Conservation (phyloP, 2,329 filamentous ascomycete genomes). For the Magnaporthiopsis rhizophila region DNA sequence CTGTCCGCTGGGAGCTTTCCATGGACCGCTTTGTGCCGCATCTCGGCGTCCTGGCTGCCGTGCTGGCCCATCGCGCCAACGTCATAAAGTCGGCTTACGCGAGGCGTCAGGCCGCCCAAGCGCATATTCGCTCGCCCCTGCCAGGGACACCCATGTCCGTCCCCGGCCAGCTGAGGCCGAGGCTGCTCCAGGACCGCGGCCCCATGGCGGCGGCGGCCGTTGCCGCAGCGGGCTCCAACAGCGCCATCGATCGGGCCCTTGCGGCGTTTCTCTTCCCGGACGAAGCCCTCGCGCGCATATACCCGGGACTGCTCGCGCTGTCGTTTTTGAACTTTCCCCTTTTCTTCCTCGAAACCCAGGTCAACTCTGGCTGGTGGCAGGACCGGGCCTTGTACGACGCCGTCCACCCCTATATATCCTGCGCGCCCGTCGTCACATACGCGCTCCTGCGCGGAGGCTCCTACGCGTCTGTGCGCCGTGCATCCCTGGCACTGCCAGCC, state of each 20-base stretch:
- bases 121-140: conserved; percentile 2
- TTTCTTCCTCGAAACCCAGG: conserved; percentile 21
- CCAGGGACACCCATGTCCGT: background rate
- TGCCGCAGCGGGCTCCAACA: background rate
- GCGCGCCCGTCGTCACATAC: conserved; percentile 44
- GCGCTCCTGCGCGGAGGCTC: conserved; percentile 41
- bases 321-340: conserved; percentile 22
- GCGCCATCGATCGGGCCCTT: conserved; percentile 8
- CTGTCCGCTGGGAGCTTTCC: conserved; percentile 7
- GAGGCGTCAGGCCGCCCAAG: background rate
- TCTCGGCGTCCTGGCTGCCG: conserved; percentile 10
- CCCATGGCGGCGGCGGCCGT: background rate
- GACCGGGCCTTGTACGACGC: background rate
- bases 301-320: conserved; percentile 24
- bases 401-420: conserved; percentile 34
- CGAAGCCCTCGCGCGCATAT: conserved; percentile 31
- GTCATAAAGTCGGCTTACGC: conserved; percentile 3
- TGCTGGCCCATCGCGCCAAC: conserved; percentile 7
- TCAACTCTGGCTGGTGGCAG: background rate
- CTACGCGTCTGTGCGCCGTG: conserved; percentile 28
- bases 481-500: conserved; percentile 38
- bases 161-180: background rate
- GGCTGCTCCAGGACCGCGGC: background rate
- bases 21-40: conserved; percentile 11
- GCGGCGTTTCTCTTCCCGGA: conserved; percentile 10